These are phyloP conservation scores for Gonapodya sp. DNA, from an alignment of 192 early-diverging fungal genomes.

Conservation along the genomic window DNA sequence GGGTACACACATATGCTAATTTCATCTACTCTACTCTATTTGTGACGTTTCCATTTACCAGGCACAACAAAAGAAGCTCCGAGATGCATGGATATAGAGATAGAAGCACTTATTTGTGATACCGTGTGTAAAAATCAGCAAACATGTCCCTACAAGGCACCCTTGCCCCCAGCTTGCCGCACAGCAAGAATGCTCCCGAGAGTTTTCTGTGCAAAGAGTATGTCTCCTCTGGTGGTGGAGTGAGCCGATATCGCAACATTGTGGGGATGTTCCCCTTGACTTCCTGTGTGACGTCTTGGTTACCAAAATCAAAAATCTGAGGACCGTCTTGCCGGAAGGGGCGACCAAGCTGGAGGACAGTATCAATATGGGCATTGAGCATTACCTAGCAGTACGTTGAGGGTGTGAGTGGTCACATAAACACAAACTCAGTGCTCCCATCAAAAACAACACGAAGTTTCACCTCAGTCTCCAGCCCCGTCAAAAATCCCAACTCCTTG, in stretches of 20 bases:
- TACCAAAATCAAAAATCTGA: constrained; percentile 65
- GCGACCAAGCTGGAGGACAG: constrained; percentile 74
- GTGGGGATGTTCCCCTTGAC: constrained; percentile 84
- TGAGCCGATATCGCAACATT: constrained; percentile 87
- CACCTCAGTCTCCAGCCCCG: constrained; percentile 78
- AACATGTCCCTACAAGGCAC: constrained; percentile 25
- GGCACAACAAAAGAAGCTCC: neutral
- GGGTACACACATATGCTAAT: neutral
- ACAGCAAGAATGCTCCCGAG: constrained; percentile 84
- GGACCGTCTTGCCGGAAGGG: constrained; percentile 56
- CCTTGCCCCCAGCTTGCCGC: constrained; percentile 62
- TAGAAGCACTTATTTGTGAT: neutral
- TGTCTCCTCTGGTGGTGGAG: constrained; percentile 96
- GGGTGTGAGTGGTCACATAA: neutral
- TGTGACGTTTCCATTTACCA: neutral
- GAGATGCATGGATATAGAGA: neutral
- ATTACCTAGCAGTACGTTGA: too few relatives aligned
- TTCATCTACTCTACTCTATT: neutral
- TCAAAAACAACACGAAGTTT: constrained; percentile 9
- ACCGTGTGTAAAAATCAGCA: neutral
- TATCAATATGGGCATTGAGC: constrained; percentile 78
- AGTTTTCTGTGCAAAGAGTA: constrained; percentile 93
- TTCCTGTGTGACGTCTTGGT: constrained; percentile 68
- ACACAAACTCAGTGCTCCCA: neutral
- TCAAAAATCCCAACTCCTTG: constrained; percentile 77